Percentiles rank a stretch among this genome's conserved stretches.
phyloP scores from a whole-genome alignment of 306 rosid genomes.

The Prunus dulcis region DNA sequence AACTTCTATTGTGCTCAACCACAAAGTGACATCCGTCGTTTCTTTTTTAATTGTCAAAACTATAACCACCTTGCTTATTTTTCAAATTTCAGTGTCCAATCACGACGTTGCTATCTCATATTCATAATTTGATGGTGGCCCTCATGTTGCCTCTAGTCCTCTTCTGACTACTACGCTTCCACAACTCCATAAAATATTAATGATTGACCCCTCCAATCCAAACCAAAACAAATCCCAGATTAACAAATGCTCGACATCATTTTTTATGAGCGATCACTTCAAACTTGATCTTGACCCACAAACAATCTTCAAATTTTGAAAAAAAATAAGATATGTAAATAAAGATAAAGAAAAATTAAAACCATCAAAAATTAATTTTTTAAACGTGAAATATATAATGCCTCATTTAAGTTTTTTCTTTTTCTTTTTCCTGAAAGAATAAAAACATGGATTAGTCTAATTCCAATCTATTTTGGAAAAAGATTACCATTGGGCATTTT shows the following conservation, averaged over 20 bases:
- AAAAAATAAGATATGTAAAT: background rate
- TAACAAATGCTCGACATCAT: background rate
- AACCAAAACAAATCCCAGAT: background rate
- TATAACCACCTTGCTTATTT: background rate
- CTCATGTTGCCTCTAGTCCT: background rate
- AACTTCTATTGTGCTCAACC: too few relatives aligned
- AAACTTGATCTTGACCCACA: background rate
- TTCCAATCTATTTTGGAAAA: background rate
- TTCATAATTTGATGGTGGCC: background rate
- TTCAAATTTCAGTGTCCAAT: background rate
- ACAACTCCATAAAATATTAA: conserved; percentile 1
- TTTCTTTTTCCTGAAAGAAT: background rate
- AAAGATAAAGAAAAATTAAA: background rate
- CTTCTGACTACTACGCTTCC: background rate
- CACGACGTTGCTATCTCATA: background rate
- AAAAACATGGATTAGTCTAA: background rate
- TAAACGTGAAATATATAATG: background rate
- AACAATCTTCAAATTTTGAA: background rate
- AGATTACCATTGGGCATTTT: background rate
- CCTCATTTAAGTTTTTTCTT: too few relatives aligned
- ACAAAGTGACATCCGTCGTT: too few relatives aligned
- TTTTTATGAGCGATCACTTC: background rate
- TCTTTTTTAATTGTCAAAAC: too few relatives aligned
- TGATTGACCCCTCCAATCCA: conserved; percentile 3
- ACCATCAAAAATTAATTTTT: background rate